phyloP scores from a whole-genome alignment of 2,329 filamentous ascomycete genomes.

The Colletotrichum sp. region DNA sequence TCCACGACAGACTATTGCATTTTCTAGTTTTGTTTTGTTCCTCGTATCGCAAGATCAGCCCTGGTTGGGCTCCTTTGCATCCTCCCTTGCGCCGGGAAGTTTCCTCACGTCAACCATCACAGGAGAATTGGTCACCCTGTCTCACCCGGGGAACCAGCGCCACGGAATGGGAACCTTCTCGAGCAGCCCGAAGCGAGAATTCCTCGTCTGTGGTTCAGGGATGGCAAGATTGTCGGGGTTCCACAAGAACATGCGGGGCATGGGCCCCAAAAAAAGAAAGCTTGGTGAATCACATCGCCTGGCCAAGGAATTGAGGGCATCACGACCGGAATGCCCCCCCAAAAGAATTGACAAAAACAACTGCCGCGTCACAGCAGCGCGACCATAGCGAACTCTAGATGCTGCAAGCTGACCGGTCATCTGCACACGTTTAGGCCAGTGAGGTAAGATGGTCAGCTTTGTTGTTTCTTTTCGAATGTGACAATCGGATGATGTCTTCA shows the following conservation, averaged over 20 bases:
- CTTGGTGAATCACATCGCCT: background rate
- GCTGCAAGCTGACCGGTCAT: background rate
- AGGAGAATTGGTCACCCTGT: background rate
- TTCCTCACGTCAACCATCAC: background rate
- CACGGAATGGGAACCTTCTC: constrained; percentile 16
- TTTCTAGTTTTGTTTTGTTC: background rate
- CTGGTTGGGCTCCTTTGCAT: background rate
- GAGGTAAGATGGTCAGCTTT: background rate
- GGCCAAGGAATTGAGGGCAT: background rate
- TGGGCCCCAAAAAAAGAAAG: background rate
- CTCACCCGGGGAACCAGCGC: constrained; percentile 3
- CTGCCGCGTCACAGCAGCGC: background rate
- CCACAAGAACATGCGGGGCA: constrained; percentile 8
- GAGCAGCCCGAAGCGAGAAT: background rate
- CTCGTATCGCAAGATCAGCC: background rate
- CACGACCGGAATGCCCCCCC: background rate
- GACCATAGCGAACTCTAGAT: background rate
- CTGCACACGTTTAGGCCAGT: background rate
- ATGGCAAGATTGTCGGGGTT: background rate
- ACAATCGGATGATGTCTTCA: background rate
- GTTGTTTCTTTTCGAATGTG: background rate
- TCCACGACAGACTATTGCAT: background rate
- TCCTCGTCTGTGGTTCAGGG: background rate
- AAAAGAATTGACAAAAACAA: background rate
- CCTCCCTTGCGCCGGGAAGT: background rate